A percentile compares a stretch with the other conserved stretches of the same genome.
phyloP scores from a whole-genome alignment of 768 basidiomycete genomes.

The Boletus vermiculosoides region DNA sequence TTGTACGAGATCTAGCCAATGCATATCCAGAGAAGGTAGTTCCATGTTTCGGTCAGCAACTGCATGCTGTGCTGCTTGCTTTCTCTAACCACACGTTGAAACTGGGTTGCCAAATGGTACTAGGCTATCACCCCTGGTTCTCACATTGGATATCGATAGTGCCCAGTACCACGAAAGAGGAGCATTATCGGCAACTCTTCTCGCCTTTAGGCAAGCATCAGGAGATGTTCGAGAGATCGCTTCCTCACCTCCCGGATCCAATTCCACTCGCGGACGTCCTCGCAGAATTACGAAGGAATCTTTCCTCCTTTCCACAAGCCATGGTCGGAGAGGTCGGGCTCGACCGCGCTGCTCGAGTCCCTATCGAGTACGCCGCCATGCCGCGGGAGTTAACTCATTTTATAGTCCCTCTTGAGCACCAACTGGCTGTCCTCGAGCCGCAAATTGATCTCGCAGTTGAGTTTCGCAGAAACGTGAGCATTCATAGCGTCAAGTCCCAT shows the following conservation, averaged over 20 bases:
- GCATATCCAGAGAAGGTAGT: slow-evolving; percentile 64
- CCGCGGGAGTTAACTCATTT: slow-evolving; percentile 71
- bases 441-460: slow-evolving; percentile 87
- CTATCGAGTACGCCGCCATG: slow-evolving; percentile 50
- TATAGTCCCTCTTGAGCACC: slow-evolving; percentile 76
- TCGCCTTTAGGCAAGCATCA: slow-evolving; percentile 38
- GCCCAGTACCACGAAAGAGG: slow-evolving; percentile 49
- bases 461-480: slow-evolving; percentile 70
- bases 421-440: slow-evolving; percentile 73
- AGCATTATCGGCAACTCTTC: slow-evolving; percentile 77
- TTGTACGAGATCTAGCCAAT: slow-evolving; percentile 64
- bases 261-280: slow-evolving; percentile 59
- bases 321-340: slow-evolving; percentile 95
- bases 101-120: slow-evolving; percentile 6
- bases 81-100: slow-evolving; percentile 10
- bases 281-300: slow-evolving; percentile 54
- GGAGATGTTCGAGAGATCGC: slow-evolving; percentile 52
- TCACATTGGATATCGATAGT: slow-evolving; percentile 67
- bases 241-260: slow-evolving; percentile 73
- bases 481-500: slow-evolving; percentile 85
- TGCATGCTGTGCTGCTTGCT: slow-evolving; percentile 8
- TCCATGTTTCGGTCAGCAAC: slow-evolving; percentile 82
- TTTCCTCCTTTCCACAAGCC: slow-evolving; percentile 60
- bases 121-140: slow-evolving; percentile 96
- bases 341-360: slow-evolving; percentile 77